A percentile compares a stretch with the other conserved stretches of the same genome.
Conservation (phyloP, 116 monocot genomes). For the Zostera marina region DNA sequence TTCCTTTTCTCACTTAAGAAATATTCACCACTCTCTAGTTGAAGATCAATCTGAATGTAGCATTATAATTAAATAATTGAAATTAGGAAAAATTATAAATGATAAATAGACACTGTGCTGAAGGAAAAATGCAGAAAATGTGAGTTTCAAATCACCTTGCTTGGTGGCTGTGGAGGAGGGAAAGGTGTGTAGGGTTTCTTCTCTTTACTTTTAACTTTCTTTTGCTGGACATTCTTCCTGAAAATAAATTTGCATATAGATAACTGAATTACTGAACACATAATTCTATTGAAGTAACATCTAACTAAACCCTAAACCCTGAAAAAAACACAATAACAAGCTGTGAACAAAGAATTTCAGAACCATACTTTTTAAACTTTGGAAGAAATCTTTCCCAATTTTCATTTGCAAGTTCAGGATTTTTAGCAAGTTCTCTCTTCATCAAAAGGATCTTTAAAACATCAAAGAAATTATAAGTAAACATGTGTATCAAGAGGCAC, state of each 20-base stretch:
- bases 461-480: not conserved
- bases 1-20: slow-evolving; percentile 88
- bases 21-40: slow-evolving; percentile 90
- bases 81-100: too few relatives aligned
- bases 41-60: slow-evolving; percentile 59
- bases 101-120: too few relatives aligned
- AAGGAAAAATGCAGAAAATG: too few relatives aligned
- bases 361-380: slow-evolving; percentile 78
- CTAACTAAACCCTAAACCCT: too few relatives aligned
- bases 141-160: slow-evolving; percentile 42
- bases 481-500: too few relatives aligned
- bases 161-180: slow-evolving; percentile 85
- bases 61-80: not conserved
- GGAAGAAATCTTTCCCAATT: slow-evolving; percentile 89
- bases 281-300: not conserved
- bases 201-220: slow-evolving; percentile 62
- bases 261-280: not conserved
- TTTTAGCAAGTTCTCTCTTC: slow-evolving; percentile 86
- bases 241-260: not conserved
- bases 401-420: slow-evolving; percentile 66
- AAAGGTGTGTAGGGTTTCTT: slow-evolving; percentile 97
- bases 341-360: not conserved
- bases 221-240: slow-evolving; percentile 73
- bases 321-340: not conserved
- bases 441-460: slow-evolving; percentile 52